phyloP scores from a whole-genome alignment of 805 yeast genomes.

The Hanseniaspora guilliermondii region DNA sequence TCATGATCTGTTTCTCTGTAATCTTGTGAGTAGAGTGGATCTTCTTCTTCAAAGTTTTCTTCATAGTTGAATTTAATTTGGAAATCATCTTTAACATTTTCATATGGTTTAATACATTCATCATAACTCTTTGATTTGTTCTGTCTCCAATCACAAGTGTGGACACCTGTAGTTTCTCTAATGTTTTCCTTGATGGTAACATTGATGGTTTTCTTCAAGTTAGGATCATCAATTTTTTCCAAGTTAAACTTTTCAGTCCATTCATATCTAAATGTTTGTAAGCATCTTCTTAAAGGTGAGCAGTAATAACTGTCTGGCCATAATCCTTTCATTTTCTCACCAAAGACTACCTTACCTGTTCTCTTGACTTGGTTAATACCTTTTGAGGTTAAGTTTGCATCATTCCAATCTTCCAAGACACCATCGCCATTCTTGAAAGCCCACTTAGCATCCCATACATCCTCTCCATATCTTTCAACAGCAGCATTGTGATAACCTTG shows the following conservation, averaged over 20 bases:
- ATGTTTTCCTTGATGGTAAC: conserved; percentile 33
- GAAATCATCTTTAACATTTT: conserved; percentile 16
- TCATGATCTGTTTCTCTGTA: conserved; percentile 39
- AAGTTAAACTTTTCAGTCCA: conserved; percentile 42
- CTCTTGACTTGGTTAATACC: conserved; percentile 48
- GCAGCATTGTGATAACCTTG: conserved; percentile 55
- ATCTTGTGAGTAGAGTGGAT: conserved; percentile 33
- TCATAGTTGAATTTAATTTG: conserved; percentile 32
- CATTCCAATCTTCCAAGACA: conserved; percentile 33
- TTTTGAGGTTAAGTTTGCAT: conserved; percentile 43
- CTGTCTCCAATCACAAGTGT: conserved; percentile 47
- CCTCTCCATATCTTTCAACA: conserved; percentile 41
- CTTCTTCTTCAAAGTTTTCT: conserved; percentile 39
- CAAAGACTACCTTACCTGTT: conserved; percentile 24
- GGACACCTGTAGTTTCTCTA: conserved; percentile 50
- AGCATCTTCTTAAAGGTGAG: conserved; percentile 54
- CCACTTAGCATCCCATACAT: conserved; percentile 49
- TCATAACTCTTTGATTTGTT: conserved; percentile 28
- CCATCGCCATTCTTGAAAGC: conserved; percentile 42
- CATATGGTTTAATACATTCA: conserved; percentile 19
- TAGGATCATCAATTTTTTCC: conserved; percentile 23
- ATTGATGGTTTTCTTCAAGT: conserved; percentile 7
- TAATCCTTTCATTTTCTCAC: conserved; percentile 33
- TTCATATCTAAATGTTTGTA: conserved; percentile 43
- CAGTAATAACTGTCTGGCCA: conserved; percentile 45